phyloP scores from a whole-genome alignment of 2,329 filamentous ascomycete species.

The Laburnicola sp. region DNA sequence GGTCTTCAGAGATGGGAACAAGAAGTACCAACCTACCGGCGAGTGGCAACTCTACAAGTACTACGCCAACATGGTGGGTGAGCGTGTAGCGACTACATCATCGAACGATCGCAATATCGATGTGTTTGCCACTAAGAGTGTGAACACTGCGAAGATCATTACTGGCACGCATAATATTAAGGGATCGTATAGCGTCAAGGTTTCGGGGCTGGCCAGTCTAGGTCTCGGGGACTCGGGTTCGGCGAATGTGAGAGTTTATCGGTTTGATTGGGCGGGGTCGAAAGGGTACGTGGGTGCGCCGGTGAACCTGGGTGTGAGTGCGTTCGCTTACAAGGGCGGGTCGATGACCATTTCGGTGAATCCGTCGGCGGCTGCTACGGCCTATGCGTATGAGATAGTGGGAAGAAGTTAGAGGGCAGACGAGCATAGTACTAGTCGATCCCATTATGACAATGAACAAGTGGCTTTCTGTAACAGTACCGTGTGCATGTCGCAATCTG shows the following conservation, averaged over 20 bases:
- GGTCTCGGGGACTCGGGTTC: constrained; percentile 31
- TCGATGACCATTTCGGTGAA: no score
- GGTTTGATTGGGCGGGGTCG: constrained; percentile 14
- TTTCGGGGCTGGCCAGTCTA: constrained; percentile 39
- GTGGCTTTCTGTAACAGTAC: not conserved
- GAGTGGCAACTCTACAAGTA: constrained; percentile 56
- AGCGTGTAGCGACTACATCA: constrained; percentile 43
- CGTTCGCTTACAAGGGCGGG: no score
- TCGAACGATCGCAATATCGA: constrained; percentile 45
- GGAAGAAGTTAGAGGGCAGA: no score
- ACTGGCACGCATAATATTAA: constrained; percentile 38
- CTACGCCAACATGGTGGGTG: constrained; percentile 52
- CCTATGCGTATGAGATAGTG: no score
- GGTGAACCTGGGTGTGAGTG: constrained; percentile 5
- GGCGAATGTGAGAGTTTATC: constrained; percentile 4
- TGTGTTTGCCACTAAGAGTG: constrained; percentile 44
- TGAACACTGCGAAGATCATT: constrained; percentile 41
- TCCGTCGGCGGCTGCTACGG: no score
- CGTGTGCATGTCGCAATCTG: not conserved
- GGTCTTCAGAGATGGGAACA: constrained; percentile 37
- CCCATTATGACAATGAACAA: not conserved
- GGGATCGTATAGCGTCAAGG: constrained; percentile 42
- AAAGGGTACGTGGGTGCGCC: constrained; percentile 6
- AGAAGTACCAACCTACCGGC: constrained; percentile 47
- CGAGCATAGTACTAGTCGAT: not conserved